phyloP scores from a whole-genome alignment of 192 early-diverging fungal genomes.

The Chytriomyces sp. region DNA sequence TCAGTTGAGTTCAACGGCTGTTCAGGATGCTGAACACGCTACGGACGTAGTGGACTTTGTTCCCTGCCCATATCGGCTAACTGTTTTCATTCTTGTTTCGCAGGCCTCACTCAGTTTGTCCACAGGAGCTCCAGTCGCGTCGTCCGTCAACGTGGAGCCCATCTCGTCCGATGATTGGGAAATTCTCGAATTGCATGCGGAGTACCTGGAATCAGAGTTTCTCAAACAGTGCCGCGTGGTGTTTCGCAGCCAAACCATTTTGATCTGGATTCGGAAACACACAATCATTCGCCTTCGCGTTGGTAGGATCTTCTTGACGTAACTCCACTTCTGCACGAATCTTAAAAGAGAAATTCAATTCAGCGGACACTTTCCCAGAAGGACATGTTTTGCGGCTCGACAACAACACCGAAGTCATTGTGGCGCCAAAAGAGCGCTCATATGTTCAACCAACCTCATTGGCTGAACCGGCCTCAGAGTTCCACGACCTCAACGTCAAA shows the following conservation, averaged over 20 bases:
- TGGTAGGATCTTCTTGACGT: slow-evolving; percentile 25
- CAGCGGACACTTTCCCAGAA: too few relatives aligned
- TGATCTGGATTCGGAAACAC: slow-evolving; percentile 44
- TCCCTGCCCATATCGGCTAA: slow-evolving; percentile 12
- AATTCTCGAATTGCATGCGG: slow-evolving; percentile 53
- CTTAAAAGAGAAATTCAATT: too few relatives aligned
- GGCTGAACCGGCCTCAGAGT: background rate
- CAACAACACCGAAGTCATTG: slow-evolving; percentile 47
- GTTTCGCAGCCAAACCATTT: slow-evolving; percentile 31
- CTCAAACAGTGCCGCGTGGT: slow-evolving; percentile 51
- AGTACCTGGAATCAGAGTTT: slow-evolving; percentile 50
- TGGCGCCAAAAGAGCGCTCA: slow-evolving; percentile 44
- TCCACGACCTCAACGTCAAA: background rate
- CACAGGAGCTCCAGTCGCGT: slow-evolving; percentile 5
- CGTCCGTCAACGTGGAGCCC: slow-evolving; percentile 49
- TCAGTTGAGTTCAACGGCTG: too few relatives aligned
- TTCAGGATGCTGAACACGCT: too few relatives aligned
- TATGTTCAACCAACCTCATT: background rate
- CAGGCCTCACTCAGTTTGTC: slow-evolving; percentile 32
- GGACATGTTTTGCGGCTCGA: slow-evolving; percentile 37
- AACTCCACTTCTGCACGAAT: background rate
- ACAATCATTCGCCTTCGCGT: slow-evolving; percentile 39
- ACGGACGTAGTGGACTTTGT: too few relatives aligned
- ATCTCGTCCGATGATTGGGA: slow-evolving; percentile 55
- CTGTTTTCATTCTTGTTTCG: background rate